Base-by-base conservation (phyloP, 2,329 filamentous ascomycete species). In the Rhynchosporium secalis region DNA sequence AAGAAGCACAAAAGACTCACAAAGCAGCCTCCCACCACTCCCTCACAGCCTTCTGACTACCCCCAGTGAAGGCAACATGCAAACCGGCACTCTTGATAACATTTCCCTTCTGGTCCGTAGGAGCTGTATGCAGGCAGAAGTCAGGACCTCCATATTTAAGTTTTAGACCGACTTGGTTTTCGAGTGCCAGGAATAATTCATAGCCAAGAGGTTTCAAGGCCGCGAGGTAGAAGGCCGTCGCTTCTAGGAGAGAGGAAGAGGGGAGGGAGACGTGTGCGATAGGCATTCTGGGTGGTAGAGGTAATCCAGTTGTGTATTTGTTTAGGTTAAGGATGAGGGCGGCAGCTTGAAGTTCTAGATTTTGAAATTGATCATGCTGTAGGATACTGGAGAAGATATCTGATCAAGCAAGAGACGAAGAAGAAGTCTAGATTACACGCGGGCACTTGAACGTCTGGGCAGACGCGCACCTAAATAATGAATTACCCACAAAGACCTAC, bases 191-290 rank as follows among this genome's bases (percentile, higher is more conserved):
- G 48, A 60, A 65, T 12, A 62, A 13, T 12, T 33, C 55, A 48
- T 68, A 66, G 29, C 46, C 47, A 0, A 68, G 61, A 7, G 62
- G 65, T 46, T 54, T 57, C 29, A 68, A 62, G 26, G 60, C 43
- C 1, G 56, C 48, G 40, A 56, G 41, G 55, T 66, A 66, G 54
- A 66, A 68, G 4, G 58, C 41, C 15, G 12, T 65, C 5, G 66
- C 48, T 1, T 33, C 36, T 4, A n/a, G 9, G 40, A 65, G 55
- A 5, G 57, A 59, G 45, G 61, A 47, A 48, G 60, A 59, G 2
- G 63, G 65, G 47, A 68, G 64, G 54, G 65, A 65, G 41, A 65
- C 33, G n/a, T 67, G 65, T 28, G 54, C 46, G 12, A 68, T 51
- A 10, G 66, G 51, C 65, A 67, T 46, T 2, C 10, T 46, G 43